Conservation (phyloP, 495 filamentous ascomycete species). For the Sordaria brevicollis region DNA sequence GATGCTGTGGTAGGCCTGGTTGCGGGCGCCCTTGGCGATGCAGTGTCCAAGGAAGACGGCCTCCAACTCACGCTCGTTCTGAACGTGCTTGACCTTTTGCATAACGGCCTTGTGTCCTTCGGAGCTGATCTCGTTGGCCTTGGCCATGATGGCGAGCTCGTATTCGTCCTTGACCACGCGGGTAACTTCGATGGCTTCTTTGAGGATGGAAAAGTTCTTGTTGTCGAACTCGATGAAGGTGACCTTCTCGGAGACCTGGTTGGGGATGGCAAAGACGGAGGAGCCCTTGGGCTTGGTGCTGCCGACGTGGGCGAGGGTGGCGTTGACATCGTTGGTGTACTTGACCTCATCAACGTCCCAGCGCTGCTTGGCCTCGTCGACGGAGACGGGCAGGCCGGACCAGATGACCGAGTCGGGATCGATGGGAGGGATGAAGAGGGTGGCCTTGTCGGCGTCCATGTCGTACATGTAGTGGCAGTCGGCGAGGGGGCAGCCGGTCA, state of each 20-base stretch:
- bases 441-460: constrained; percentile 57
- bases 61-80: constrained; percentile 76
- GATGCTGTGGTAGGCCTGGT: constrained; percentile 81
- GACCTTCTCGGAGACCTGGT: constrained; percentile 55
- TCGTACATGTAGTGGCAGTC: constrained; percentile 81
- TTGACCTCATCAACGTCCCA: constrained; percentile 80
- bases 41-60: constrained; percentile 66
- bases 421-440: constrained; percentile 86
- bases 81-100: constrained; percentile 49
- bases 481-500: constrained; percentile 75
- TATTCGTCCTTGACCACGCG: constrained; percentile 77
- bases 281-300: constrained; percentile 30
- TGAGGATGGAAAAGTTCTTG: constrained; percentile 52
- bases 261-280: constrained; percentile 57
- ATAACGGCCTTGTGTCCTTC: constrained; percentile 65
- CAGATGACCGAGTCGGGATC: constrained; percentile 89
- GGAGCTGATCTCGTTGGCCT: constrained; percentile 75
- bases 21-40: constrained; percentile 59
- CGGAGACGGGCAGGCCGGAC: constrained; percentile 75
- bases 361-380: constrained; percentile 57
- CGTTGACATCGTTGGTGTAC: constrained; percentile 59
- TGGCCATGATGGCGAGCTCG: constrained; percentile 72
- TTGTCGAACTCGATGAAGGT: constrained; percentile 54
- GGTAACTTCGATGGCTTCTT: constrained; percentile 64
- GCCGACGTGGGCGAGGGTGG: constrained; percentile 40